Evolutionary conservation across 164 flowering plant species (phyloP), one percentile per base, ranked within the genome.

Genomic region (Vitis amurensis): DNA sequence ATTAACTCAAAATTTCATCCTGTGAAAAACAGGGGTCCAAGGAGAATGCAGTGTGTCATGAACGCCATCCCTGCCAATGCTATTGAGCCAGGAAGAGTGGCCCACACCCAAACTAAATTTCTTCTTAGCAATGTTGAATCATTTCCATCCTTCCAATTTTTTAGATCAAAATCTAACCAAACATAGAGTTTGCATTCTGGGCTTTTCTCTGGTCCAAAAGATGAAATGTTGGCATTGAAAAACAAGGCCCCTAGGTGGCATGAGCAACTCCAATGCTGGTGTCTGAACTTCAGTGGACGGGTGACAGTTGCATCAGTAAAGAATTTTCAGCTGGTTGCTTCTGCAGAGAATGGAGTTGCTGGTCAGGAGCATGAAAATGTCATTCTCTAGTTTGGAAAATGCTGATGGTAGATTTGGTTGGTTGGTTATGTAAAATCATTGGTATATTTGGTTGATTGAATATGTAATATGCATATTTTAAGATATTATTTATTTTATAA

Each of bases 271-370:
- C 19, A 17, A 17, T 17, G 19, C 19, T 91, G 97, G 94, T 90
- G 97, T 73, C 79, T 90, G 47, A 90, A 91, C 77, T 90, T 91
- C 76, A 83, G 87, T 50, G 97, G 97, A 48, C 87, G 95, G 27
- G 95, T 92, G 52, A 92, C 97, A 0, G 87, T 92, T 60, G 93
- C 94, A 61, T 91, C 97, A 7, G 94, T 90, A 2, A 91, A 91
- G 80, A 91, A 91, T 68, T 91, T 91, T 71, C 94, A 91, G 83
- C 76, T 91, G 51, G 92, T 90, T 58, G 93, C 92, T 58, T 74
- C 94, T 29, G 47, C 79, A 7, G 88, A 81, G 64, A 80, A 81
- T 59, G 85, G 88, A 15, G 51, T 63, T 19, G 75, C 77, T 53
- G 79, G 78, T 55, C 79, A 70, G 12, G 91, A 88, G 63, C 87